These are phyloP conservation scores for Mycena vulgaris DNA, from an alignment of 768 basidiomycete species.

Conservation along the genomic window DNA sequence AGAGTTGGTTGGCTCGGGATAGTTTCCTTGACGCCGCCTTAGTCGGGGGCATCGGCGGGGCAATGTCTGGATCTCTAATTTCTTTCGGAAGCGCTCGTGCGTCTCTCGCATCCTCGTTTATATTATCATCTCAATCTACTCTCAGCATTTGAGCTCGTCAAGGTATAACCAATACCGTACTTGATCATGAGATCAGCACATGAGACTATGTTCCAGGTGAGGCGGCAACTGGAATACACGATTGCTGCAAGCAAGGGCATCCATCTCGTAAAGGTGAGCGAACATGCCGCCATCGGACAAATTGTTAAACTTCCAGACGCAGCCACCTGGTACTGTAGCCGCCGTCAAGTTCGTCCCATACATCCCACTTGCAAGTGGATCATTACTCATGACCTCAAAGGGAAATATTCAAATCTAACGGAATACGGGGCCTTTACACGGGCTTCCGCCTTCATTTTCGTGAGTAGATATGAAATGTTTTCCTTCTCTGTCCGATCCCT, in stretches of 20 bases:
- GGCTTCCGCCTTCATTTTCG: constrained; percentile 92
- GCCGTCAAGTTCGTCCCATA: constrained; percentile 63
- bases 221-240: constrained; percentile 92
- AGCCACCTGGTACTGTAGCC: constrained; percentile 81
- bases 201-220: constrained; percentile 66
- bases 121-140: constrained; percentile 7
- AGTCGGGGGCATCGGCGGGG: constrained; percentile 88
- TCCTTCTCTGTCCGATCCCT: constrained; percentile 7
- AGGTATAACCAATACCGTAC: constrained; percentile 63
- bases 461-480: constrained; percentile 50
- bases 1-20: constrained; percentile 71
- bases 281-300: not conserved
- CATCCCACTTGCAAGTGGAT: not conserved
- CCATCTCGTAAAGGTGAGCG: constrained; percentile 64
- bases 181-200: not conserved
- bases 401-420: constrained; percentile 80
- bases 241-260: constrained; percentile 88
- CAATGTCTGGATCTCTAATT: constrained; percentile 90
- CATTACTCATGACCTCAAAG: constrained; percentile 46
- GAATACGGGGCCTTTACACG: constrained; percentile 80
- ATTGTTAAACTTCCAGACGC: not conserved
- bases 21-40: constrained; percentile 79
- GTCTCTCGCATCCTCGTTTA: constrained; percentile 49
- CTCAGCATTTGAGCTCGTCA: constrained; percentile 94
- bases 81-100: constrained; percentile 91